Conservation (phyloP, 495 filamentous ascomycete species). For the Delitschia confertaspora region DNA sequence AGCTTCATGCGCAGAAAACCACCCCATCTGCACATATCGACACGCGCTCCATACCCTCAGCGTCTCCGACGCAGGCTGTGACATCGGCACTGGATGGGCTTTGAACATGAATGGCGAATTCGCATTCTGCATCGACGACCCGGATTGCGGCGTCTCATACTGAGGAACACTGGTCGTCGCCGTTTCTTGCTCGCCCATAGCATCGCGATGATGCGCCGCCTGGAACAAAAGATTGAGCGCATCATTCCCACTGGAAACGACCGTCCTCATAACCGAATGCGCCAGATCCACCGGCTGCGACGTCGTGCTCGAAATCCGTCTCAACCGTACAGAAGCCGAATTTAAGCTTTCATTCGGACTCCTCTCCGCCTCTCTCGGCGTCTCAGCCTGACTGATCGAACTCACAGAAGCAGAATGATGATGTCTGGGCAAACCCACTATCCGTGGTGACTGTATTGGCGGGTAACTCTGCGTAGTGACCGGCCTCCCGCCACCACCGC, state of each 20-base stretch:
- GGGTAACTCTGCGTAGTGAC: too few relatives aligned
- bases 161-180: constrained; percentile 6
- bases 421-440: too few relatives aligned
- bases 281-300: constrained; percentile 12
- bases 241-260: constrained; percentile 40
- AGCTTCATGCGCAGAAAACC: constrained; percentile 46
- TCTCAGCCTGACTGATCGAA: too few relatives aligned
- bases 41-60: constrained; percentile 44
- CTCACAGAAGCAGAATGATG: too few relatives aligned
- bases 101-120: constrained; percentile 23
- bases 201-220: constrained; percentile 38
- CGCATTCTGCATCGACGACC: constrained; percentile 4
- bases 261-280: constrained; percentile 24
- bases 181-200: constrained; percentile 15
- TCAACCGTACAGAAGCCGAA: constrained; percentile 5
- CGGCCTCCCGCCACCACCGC: too few relatives aligned
- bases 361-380: too few relatives aligned
- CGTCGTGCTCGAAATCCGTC: constrained; percentile 17
- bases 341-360: constrained; percentile 4
- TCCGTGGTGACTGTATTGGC: too few relatives aligned
- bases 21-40: constrained; percentile 47
- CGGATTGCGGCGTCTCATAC: constrained; percentile 23
- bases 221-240: constrained; percentile 48
- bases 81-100: constrained; percentile 24
- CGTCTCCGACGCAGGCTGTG: constrained; percentile 28